phyloP scores from a whole-genome alignment of 2,329 filamentous ascomycete species.

The Fusarium sp. region DNA sequence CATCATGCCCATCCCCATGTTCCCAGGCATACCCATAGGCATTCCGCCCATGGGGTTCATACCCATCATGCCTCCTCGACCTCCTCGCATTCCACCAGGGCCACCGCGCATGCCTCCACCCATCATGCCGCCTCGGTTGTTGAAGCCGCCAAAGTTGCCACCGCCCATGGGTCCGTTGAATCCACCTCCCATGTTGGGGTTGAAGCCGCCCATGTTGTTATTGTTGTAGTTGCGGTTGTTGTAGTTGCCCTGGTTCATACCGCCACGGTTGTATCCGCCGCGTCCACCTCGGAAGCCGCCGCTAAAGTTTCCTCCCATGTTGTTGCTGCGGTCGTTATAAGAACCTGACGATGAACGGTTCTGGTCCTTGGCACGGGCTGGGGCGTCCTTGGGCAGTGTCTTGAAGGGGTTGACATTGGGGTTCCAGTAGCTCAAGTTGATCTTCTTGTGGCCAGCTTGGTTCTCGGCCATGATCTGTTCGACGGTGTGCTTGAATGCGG shows the following conservation, averaged over 20 bases:
- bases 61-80: slow-evolving; percentile 64
- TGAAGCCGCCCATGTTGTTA: slow-evolving; percentile 53
- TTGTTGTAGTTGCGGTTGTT: slow-evolving; percentile 59
- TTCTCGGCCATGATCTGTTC: slow-evolving; percentile 69
- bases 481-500: slow-evolving; percentile 84
- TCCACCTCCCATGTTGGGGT: slow-evolving; percentile 60
- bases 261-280: slow-evolving; percentile 57
- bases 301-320: slow-evolving; percentile 59
- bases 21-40: slow-evolving; percentile 70
- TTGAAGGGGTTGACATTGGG: slow-evolving; percentile 88
- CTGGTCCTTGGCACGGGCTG: slow-evolving; percentile 69
- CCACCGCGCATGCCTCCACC: slow-evolving; percentile 59
- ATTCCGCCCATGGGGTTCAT: slow-evolving; percentile 61
- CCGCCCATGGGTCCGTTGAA: slow-evolving; percentile 65
- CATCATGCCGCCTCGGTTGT: slow-evolving; percentile 60
- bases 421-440: slow-evolving; percentile 79
- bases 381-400: slow-evolving; percentile 89
- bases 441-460: slow-evolving; percentile 73
- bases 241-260: slow-evolving; percentile 61
- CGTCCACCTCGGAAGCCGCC: slow-evolving; percentile 67
- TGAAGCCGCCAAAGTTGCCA: slow-evolving; percentile 62
- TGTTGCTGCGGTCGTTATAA: slow-evolving; percentile 60
- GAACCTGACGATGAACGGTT: slow-evolving; percentile 64
- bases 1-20: slow-evolving; percentile 68
- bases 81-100: slow-evolving; percentile 60